Evolutionary conservation across 805 yeast species (phyloP), one percentile per base, ranked within the genome.

Genomic region (Candida pseudoglaebosa): DNA sequence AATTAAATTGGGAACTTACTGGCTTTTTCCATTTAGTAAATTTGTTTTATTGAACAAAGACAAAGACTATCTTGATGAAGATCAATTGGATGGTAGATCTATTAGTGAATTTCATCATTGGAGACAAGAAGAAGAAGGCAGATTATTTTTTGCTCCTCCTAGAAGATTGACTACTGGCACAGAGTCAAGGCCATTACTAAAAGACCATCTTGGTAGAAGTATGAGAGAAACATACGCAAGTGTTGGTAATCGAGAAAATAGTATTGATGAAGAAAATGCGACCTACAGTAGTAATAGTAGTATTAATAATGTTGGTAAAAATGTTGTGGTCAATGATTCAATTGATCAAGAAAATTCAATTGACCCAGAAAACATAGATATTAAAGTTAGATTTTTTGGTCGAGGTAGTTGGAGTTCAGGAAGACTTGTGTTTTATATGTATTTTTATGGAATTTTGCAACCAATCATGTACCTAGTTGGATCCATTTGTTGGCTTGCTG

Each of bases 391-490:
- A 42, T 68, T 78, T 36, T 91, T 93, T 57, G 98, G 98, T 24
- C 73, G 98, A 57, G 98, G 98, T 26, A 67, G 79, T 48, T 93
- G 98, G 98, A 80, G 82, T 13, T 55, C 80, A 14, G 96, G 96
- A 1, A 72, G 98, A 46, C 72, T 91, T 18, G 54, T 82, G 9
- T 91, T 88, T 53, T 93, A 80, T 54, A 2, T 80, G 2, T 75
- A 77, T 47, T 90, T 80, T 57, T 88, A 90, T 56, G 47, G 77
- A 3, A 44, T 85, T 3, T 54, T 90, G 19, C 83, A 80, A 43
- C 98, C 98, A 1, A 53, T 85, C 2, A 66, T 81, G 22, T 55
- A 68, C 12, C 2, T 74, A 0, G 67, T 88, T 5, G 73, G 84
- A 4, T 47, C 76, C 1, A 33, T 80, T 4, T 77, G 91, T 49